phyloP scores from a whole-genome alignment of 2,329 filamentous ascomycete species.

The Fusarium continuum region DNA sequence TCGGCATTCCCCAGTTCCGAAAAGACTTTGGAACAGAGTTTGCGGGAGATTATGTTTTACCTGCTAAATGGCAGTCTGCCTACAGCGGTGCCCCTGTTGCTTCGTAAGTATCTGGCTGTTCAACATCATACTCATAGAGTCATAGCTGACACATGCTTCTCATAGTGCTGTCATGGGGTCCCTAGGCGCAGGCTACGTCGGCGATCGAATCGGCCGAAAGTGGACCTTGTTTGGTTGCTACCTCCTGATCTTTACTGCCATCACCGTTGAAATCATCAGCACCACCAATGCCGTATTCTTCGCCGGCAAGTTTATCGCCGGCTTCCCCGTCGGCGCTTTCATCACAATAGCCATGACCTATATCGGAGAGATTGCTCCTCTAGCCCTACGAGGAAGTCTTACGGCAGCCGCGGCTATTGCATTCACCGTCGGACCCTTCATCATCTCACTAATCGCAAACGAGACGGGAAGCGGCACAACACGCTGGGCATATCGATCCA shows the following conservation, averaged over 20 bases:
- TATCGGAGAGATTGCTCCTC: slow-evolving; percentile 30
- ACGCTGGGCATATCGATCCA: slow-evolving; percentile 29
- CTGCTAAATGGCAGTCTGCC: slow-evolving; percentile 31
- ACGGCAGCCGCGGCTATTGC: slow-evolving; percentile 26
- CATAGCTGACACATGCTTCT: background rate
- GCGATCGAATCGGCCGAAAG: slow-evolving; percentile 31
- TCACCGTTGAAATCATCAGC: slow-evolving; percentile 29
- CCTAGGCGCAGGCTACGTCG: slow-evolving; percentile 22
- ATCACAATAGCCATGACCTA: slow-evolving; percentile 30
- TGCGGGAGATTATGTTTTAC: slow-evolving; percentile 22
- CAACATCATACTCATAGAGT: background rate
- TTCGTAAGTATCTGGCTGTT: slow-evolving; percentile 12
- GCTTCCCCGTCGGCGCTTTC: slow-evolving; percentile 25
- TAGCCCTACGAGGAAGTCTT: slow-evolving; percentile 27
- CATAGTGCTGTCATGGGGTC: slow-evolving; percentile 23
- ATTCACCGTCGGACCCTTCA: slow-evolving; percentile 28
- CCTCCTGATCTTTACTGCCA: slow-evolving; percentile 25
- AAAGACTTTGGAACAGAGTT: slow-evolving; percentile 29
- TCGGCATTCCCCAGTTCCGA: slow-evolving; percentile 32
- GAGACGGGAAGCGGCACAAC: slow-evolving; percentile 7
- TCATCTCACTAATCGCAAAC: slow-evolving; percentile 27
- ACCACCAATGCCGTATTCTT: slow-evolving; percentile 32
- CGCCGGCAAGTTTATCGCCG: slow-evolving; percentile 32
- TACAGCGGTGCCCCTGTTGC: slow-evolving; percentile 34
- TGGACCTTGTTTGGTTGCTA: slow-evolving; percentile 24